Evolutionary conservation across 2,329 filamentous ascomycete species (phyloP).

Genomic region (Aspergillus sp.): DNA sequence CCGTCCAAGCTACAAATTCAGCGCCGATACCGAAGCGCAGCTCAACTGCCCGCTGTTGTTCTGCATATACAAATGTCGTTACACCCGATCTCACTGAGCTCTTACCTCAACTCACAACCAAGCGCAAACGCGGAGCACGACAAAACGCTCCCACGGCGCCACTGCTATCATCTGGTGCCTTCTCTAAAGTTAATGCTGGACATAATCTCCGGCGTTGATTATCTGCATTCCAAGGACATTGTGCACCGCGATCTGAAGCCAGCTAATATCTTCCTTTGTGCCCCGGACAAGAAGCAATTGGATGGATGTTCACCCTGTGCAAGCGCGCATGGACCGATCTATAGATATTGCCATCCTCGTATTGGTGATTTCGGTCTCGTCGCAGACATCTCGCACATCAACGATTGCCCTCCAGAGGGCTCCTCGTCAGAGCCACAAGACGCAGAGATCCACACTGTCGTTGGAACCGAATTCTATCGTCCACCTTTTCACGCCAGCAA

Average conservation of each 20-base stretch:
- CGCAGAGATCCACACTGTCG: conserved; percentile 43
- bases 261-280: conserved; percentile 65
- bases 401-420: conserved; percentile 28
- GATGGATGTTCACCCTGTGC: conserved; percentile 51
- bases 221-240: conserved; percentile 62
- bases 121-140: conserved; percentile 19
- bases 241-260: conserved; percentile 70
- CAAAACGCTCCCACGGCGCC: conserved; percentile 39
- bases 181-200: conserved; percentile 60
- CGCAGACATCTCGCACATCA: conserved; percentile 52
- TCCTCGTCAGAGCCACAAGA: conserved; percentile 20
- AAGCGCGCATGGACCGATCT: conserved; percentile 23
- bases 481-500: conserved; percentile 42
- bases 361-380: conserved; percentile 71
- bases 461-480: conserved; percentile 65
- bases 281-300: conserved; percentile 50
- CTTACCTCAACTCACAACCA: conserved; percentile 54
- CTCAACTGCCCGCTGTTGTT: conserved; percentile 45
- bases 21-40: conserved; percentile 23
- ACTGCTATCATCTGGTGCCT: conserved; percentile 64
- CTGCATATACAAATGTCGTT: conserved; percentile 70
- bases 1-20: conserved; percentile 36
- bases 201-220: conserved; percentile 64
- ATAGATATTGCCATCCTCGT: conserved; percentile 56
- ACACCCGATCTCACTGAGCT: conserved; percentile 62